A percentile compares a stretch with the other conserved stretches of the same genome.
These are phyloP conservation scores for Lagenaria siceraria DNA, from an alignment of 306 rosid species.

Conservation along the genomic window DNA sequence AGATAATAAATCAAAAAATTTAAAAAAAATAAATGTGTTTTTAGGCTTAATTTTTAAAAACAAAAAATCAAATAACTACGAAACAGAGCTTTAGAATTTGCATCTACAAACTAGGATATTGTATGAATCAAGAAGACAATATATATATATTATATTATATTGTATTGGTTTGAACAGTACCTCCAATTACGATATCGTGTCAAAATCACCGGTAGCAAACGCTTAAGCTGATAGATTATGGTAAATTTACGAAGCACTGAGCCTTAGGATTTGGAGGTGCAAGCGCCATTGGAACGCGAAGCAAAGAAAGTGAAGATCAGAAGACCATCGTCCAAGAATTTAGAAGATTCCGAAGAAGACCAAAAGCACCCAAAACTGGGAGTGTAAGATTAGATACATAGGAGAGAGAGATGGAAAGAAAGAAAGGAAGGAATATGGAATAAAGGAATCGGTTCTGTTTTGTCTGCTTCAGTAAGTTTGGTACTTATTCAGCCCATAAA, in stretches of 20 bases:
- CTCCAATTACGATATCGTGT: background rate
- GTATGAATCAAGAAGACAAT: background rate
- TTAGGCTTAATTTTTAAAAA: too few relatives aligned
- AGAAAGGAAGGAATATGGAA: conserved; percentile 49
- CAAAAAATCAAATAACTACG: too few relatives aligned
- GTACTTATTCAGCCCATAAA: conserved; percentile 71
- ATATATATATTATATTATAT: background rate
- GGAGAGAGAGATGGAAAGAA: background rate
- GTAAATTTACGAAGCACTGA: background rate
- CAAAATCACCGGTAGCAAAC: background rate
- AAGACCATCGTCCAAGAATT: background rate
- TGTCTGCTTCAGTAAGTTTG: conserved; percentile 92
- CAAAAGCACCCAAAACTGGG: conserved; percentile 15
- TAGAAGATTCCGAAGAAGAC: conserved; percentile 49
- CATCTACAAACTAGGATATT: background rate
- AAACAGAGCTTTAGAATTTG: too few relatives aligned
- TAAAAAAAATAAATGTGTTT: too few relatives aligned
- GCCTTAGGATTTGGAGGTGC: background rate
- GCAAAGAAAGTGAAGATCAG: background rate
- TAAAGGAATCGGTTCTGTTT: conserved; percentile 52
- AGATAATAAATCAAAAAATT: too few relatives aligned
- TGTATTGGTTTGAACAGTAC: background rate
- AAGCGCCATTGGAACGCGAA: background rate
- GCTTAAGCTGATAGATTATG: background rate
- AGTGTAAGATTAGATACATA: conserved; percentile 9